These are phyloP conservation scores for Antitrichia curtipendula DNA, from an alignment of 225 moss, liverwort and hornwort species.

Conservation along the genomic window DNA sequence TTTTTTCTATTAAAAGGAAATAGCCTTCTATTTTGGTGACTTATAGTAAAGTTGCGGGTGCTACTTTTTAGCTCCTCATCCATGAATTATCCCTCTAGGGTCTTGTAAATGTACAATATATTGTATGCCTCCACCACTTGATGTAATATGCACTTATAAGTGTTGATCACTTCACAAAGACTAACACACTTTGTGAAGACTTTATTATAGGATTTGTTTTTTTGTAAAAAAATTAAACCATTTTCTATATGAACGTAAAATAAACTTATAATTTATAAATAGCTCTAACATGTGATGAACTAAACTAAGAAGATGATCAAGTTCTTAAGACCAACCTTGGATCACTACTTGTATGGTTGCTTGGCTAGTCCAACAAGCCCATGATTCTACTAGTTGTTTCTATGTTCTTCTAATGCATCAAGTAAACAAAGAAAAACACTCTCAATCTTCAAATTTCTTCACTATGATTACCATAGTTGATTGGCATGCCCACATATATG, in stretches of 20 bases:
- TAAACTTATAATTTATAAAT: background rate
- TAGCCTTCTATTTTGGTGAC: too few relatives aligned
- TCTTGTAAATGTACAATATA: too few relatives aligned
- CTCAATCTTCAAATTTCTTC: background rate
- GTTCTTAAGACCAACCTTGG: background rate
- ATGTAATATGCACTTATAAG: background rate
- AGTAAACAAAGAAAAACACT: background rate
- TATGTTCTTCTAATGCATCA: background rate
- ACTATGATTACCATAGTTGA: background rate
- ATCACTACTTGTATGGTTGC: fast-evolving
- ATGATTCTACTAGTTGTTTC: background rate
- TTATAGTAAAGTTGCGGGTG: too few relatives aligned
- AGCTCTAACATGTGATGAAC: fast-evolving
- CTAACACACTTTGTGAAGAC: too few relatives aligned
- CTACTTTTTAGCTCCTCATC: too few relatives aligned
- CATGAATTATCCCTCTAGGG: too few relatives aligned
- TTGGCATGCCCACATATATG: background rate
- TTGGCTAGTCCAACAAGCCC: background rate
- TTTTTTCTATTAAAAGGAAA: too few relatives aligned
- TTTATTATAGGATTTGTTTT: background rate
- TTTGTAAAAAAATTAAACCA: background rate
- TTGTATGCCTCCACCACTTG: background rate
- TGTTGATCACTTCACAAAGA: too few relatives aligned
- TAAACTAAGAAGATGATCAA: background rate
- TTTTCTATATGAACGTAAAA: background rate